Percentiles rank a stretch among this genome's conserved stretches.
Conservation (phyloP, 345 rosid genomes). For the Nephelium lappaceum region DNA sequence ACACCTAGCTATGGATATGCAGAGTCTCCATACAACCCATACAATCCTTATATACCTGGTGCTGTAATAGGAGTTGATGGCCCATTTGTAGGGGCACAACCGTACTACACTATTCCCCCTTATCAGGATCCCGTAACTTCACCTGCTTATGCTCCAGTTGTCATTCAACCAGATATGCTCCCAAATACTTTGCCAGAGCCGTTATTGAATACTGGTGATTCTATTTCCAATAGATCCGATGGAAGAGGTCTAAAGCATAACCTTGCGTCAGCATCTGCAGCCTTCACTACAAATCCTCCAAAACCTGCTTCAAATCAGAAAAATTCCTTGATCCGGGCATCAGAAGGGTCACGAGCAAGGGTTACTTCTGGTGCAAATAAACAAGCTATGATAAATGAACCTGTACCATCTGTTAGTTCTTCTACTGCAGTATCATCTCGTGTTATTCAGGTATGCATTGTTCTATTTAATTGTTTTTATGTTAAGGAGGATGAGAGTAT, state of each 20-base stretch:
- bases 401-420: conserved; percentile 42
- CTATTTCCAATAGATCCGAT: conserved; percentile 41
- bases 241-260: conserved; percentile 52
- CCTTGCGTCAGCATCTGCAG: conserved; percentile 48
- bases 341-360: conserved; percentile 47
- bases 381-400: conserved; percentile 43
- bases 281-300: conserved; percentile 44
- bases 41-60: conserved; percentile 90
- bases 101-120: conserved; percentile 60
- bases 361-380: conserved; percentile 47
- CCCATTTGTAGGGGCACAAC: conserved; percentile 63
- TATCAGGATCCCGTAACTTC: conserved; percentile 64
- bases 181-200: conserved; percentile 46
- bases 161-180: conserved; percentile 54
- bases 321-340: conserved; percentile 43
- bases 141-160: conserved; percentile 59
- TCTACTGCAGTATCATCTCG: conserved; percentile 38
- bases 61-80: conserved; percentile 70
- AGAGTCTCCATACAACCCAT: conserved; percentile 89
- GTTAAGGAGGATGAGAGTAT: background rate
- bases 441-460: conserved; percentile 50
- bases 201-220: conserved; percentile 45
- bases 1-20: conserved; percentile 83
- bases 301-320: conserved; percentile 47
- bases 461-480: background rate